Percentiles rank a stretch among this genome's conserved stretches.
phyloP scores from a whole-genome alignment of 495 filamentous ascomycete genomes.

The Neurospora sp. region DNA sequence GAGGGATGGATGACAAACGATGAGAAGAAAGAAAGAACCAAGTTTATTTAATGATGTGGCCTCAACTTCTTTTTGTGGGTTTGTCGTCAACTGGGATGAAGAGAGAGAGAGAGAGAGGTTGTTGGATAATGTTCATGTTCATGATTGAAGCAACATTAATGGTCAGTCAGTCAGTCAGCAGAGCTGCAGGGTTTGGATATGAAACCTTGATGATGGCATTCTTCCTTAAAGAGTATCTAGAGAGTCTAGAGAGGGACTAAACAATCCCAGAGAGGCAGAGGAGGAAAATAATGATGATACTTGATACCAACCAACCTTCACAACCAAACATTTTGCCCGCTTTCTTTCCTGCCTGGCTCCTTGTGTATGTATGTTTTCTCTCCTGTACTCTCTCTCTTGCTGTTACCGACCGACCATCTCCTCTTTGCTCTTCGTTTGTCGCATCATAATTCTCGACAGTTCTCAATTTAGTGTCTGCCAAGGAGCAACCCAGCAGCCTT shows the following conservation, averaged over 20 bases:
- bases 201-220: neutral
- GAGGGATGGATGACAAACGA: neutral
- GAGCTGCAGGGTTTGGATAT: neutral
- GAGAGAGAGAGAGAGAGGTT: neutral
- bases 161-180: neutral
- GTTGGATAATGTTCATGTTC: neutral
- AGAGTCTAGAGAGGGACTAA: neutral
- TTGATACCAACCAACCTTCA: no score
- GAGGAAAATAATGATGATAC: neutral
- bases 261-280: neutral
- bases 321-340: no score
- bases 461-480: no score
- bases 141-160: neutral
- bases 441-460: no score
- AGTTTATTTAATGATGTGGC: neutral
- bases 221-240: neutral
- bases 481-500: no score
- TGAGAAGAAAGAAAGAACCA: neutral
- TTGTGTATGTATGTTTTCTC: no score
- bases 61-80: neutral
- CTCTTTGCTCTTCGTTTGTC: no score
- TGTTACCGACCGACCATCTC: no score
- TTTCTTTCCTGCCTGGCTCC: no score
- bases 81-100: neutral
- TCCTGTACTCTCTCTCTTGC: no score